phyloP scores from a whole-genome alignment of 176 grass and related monocot species.

The sorghum (Sorghum bicolor) region DNA sequence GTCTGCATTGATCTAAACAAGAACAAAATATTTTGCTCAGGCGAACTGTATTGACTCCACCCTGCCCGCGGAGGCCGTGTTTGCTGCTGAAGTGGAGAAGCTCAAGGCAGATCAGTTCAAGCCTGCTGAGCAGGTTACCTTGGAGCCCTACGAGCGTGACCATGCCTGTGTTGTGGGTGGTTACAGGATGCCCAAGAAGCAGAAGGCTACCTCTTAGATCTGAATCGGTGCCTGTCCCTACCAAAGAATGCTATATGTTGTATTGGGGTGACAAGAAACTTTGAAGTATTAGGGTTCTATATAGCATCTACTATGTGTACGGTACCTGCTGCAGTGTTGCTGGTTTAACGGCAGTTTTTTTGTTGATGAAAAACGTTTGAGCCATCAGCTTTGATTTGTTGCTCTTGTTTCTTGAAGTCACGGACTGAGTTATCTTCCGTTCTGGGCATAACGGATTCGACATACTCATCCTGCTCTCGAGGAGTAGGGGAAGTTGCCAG shows the following conservation, averaged over 20 bases:
- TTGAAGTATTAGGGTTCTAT: not conserved
- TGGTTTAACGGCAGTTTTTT: not conserved
- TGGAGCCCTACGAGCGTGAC: constrained; percentile 78
- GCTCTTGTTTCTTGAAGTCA: too few species aligned
- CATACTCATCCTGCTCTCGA: too few species aligned
- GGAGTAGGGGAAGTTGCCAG: too few species aligned
- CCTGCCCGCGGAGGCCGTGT: constrained; percentile 63
- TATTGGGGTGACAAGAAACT: not conserved
- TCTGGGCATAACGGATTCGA: too few species aligned
- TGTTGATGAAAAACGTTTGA: not conserved
- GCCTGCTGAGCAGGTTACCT: constrained; percentile 72
- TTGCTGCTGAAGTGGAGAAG: constrained; percentile 80
- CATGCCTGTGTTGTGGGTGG: constrained; percentile 76
- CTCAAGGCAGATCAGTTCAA: constrained; percentile 90
- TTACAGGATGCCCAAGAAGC: constrained; percentile 81
- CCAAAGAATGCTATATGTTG: not conserved
- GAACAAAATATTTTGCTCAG: not conserved
- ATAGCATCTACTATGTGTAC: not conserved
- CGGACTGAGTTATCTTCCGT: too few species aligned
- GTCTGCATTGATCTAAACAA: not conserved
- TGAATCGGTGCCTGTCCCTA: not conserved
- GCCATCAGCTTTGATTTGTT: not conserved
- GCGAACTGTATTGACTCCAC: constrained; percentile 88
- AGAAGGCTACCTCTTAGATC: constrained; percentile 29
- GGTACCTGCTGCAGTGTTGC: not conserved